phyloP scores from a whole-genome alignment of 495 filamentous ascomycete species.

The Parathielavia hyrcaniae region DNA sequence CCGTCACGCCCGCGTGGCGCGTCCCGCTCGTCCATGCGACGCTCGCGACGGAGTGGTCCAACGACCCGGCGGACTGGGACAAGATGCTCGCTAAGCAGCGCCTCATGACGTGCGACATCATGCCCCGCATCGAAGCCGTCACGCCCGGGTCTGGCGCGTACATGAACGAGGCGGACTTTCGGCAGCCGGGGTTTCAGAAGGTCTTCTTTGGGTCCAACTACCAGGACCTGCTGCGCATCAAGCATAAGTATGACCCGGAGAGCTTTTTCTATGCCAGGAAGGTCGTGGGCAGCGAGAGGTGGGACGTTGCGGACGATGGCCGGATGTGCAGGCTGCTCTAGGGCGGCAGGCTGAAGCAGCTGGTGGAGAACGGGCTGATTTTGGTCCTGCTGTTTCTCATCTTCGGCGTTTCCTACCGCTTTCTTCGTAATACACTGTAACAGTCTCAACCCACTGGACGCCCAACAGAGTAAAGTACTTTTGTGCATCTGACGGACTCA shows the following conservation, averaged over 20 bases:
- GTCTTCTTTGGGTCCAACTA: constrained; percentile 51
- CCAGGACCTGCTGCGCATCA: constrained; percentile 37
- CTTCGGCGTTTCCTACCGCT: neutral
- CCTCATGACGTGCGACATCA: constrained; percentile 31
- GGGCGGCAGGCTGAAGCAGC: neutral
- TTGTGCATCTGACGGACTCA: too few species aligned
- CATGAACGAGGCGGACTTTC: constrained; percentile 46
- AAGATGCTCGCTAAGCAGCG: constrained; percentile 26
- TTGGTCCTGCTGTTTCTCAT: neutral
- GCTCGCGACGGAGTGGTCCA: constrained; percentile 24
- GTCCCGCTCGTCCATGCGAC: constrained; percentile 25
- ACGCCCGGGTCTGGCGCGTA: constrained; percentile 40
- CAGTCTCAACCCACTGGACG: neutral
- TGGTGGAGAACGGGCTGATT: neutral
- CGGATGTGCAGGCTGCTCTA: constrained; percentile 28
- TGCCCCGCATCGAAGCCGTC: constrained; percentile 32
- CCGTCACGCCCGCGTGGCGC: constrained; percentile 48
- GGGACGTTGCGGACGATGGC: constrained; percentile 23
- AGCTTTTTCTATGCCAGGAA: constrained; percentile 47
- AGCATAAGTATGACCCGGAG: constrained; percentile 49
- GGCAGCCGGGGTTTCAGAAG: constrained; percentile 46
- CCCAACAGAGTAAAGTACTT: too few species aligned
- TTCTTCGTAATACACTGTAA: neutral
- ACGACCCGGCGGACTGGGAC: constrained; percentile 24
- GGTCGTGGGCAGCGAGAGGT: constrained; percentile 42